A percentile compares a stretch with the other conserved stretches of the same genome.
These are phyloP conservation scores for Vachellia collinsii DNA, from an alignment of 306 rosid genomes.

Conservation along the genomic window DNA sequence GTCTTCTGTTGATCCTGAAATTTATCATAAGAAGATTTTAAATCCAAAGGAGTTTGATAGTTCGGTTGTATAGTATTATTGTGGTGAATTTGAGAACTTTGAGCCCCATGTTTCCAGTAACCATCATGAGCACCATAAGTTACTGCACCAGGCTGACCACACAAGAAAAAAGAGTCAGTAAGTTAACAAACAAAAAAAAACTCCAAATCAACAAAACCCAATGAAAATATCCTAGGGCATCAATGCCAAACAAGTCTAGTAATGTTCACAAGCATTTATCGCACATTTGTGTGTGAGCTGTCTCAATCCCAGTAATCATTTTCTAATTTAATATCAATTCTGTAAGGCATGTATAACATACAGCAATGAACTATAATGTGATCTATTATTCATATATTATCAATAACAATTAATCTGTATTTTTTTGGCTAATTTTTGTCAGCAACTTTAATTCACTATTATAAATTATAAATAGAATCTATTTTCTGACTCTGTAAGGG, in stretches of 20 bases:
- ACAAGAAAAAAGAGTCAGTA: constrained; percentile 48
- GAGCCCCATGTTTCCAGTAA: constrained; percentile 87
- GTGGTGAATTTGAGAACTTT: constrained; percentile 73
- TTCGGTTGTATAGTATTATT: constrained; percentile 73
- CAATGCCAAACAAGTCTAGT: constrained; percentile 29
- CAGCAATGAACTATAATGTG: constrained; percentile 15
- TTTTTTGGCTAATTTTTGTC: constrained; percentile 10
- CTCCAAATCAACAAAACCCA: constrained; percentile 32
- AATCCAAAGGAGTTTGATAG: constrained; percentile 82
- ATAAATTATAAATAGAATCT: constrained; percentile 14
- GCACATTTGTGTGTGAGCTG: neutral
- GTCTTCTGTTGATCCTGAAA: constrained; percentile 87
- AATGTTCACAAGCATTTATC: neutral
- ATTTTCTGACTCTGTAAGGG: constrained; percentile 35
- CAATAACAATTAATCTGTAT: constrained; percentile 14
- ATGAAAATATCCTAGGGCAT: constrained; percentile 30
- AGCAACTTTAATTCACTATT: constrained; percentile 28
- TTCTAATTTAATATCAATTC: neutral
- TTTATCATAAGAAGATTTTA: constrained; percentile 83
- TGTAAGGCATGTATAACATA: constrained; percentile 14
- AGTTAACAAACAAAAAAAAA: constrained; percentile 35
- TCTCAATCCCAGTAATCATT: neutral
- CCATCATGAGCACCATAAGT: constrained; percentile 78
- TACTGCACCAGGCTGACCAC: constrained; percentile 84
- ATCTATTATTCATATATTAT: constrained; percentile 7